Base-by-base conservation (phyloP, 208 protist species). In the Leishmania amazonensis region DNA sequence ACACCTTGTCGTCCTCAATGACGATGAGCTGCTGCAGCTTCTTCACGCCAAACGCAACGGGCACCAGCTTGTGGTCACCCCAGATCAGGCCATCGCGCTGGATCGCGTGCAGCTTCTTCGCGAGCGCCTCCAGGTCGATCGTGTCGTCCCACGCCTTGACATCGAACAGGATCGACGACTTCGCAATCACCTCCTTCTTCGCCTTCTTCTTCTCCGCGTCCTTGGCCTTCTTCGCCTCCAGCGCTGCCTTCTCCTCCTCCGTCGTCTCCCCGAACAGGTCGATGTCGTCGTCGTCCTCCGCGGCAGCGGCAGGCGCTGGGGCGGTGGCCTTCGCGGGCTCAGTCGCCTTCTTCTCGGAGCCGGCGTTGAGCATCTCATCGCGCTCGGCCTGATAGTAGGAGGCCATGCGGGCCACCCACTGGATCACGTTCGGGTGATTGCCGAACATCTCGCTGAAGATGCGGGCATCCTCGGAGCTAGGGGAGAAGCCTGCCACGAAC, bases 1-100 rank as follows among this genome's bases (percentile, higher is more conserved):
- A 96, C 77, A 99, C 90, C 91, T 98, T 98, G 86, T 98, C 96
- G 91, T 99, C 98, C 89, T 98, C 97, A 87, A 99, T 96, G 53
- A 98, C 92, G 77, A 93, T 91, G 74, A 96, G 91, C 88, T 98
- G 97, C 85, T 98, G 91, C n/a, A 99, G 91, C 91, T 99, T 99
- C 91, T 98, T 99, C 68, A 99, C 96, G 79, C 98, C 98, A 83
- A 98, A 99, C 53, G 95, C 98, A 42, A 99, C 88, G 21, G 96
- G 90, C 70, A 97, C 89, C 21, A 98, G 87, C 89, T 98, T 98
- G 85, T 93, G 82, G 77, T 95, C 90, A 82, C 96, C 96, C 96
- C 97, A 99, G 24, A 96, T 67, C n/a, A 99, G 94, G 58, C 97
- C 97, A 58, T 97, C 92, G 77, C 93, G 94, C 80, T 94, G 38